Evolutionary conservation across 306 rosid genomes (phyloP).

Genomic region (Ormosia semicastrata): DNA sequence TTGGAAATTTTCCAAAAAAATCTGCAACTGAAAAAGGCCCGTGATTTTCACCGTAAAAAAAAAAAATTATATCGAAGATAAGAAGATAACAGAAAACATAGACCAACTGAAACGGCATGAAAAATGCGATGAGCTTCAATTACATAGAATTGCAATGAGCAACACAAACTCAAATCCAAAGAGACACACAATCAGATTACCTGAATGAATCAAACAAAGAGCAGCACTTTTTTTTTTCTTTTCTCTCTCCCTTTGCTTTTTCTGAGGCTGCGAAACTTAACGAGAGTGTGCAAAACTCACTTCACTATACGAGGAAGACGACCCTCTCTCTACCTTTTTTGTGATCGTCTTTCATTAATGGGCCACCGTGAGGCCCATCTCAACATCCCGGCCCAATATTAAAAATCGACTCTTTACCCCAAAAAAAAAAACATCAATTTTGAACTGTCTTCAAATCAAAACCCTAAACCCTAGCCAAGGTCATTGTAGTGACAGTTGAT

Average conservation of each 20-base stretch:
- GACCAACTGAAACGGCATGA: not conserved
- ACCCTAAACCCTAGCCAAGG: conserved; percentile 29
- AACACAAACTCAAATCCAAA: not conserved
- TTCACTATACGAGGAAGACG: too few species aligned
- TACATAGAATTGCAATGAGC: not conserved
- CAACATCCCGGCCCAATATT: not conserved
- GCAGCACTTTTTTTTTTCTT: not conserved
- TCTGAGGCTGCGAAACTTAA: not conserved
- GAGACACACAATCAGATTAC: not conserved
- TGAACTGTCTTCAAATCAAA: too few species aligned
- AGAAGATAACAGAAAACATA: not conserved
- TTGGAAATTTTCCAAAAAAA: not conserved
- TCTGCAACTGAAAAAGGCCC: not conserved
- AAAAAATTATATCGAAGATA: not conserved
- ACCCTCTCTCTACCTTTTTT: not conserved
- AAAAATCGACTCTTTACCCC: too few species aligned
- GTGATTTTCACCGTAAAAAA: not conserved
- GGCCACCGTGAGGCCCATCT: not conserved
- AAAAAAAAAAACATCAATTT: too few species aligned
- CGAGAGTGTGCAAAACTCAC: too few species aligned
- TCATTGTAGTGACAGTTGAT: not conserved
- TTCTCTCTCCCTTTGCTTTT: not conserved
- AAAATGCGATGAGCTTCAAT: not conserved
- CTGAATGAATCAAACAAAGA: not conserved
- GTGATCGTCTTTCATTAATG: not conserved